These are phyloP conservation scores for Salvia sclarea DNA, from an alignment of 305 asterid species.

Conservation along the genomic window DNA sequence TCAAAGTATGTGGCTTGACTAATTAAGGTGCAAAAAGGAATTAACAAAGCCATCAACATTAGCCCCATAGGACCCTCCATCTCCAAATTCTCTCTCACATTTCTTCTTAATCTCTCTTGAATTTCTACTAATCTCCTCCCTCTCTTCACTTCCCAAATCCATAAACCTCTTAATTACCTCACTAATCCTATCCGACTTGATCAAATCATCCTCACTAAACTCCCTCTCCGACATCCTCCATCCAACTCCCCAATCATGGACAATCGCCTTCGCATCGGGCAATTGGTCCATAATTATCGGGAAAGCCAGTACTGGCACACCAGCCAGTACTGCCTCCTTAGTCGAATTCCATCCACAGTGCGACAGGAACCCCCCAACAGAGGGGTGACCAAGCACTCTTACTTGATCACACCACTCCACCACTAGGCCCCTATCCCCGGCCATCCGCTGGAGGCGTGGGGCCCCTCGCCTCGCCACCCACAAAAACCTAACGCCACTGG, in stretches of 20 bases:
- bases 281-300: constrained; percentile 52
- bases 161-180: constrained; percentile 41
- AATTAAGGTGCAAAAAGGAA: too few species aligned
- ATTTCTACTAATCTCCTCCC: constrained; percentile 35
- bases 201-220: constrained; percentile 30
- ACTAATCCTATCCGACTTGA: constrained; percentile 32
- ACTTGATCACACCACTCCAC: constrained; percentile 66
- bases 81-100: constrained; percentile 33
- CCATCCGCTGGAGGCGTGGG: not conserved
- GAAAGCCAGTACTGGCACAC: constrained; percentile 42
- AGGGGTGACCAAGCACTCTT: constrained; percentile 47
- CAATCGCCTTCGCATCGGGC: constrained; percentile 44
- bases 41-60: constrained; percentile 32
- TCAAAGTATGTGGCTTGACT: too few species aligned
- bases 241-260: constrained; percentile 60
- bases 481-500: constrained; percentile 47
- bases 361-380: constrained; percentile 55
- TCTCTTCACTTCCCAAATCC: constrained; percentile 35
- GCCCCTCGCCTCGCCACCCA: constrained; percentile 54
- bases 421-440: constrained; percentile 40
- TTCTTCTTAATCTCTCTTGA: constrained; percentile 27
- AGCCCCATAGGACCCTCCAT: constrained; percentile 21
- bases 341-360: constrained; percentile 72
- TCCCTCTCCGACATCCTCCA: constrained; percentile 42
- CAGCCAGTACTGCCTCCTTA: constrained; percentile 41